Evolutionary conservation across 192 early-diverging fungal genomes (phyloP).

Genomic region (Coemansia pectinata): DNA sequence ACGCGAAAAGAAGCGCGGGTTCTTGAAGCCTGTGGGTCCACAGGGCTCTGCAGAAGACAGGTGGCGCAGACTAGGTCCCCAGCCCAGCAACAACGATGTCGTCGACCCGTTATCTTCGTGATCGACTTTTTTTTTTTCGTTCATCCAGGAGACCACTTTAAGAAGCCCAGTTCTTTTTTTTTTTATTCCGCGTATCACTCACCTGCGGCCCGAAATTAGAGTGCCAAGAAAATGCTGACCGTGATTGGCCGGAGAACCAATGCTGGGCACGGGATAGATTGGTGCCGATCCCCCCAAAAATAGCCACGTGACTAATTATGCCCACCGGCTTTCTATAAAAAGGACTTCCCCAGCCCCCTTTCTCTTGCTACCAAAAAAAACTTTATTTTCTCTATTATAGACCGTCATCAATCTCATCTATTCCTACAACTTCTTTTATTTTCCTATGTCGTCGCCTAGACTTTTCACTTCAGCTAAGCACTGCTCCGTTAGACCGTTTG

Average conservation of each 20-base stretch:
- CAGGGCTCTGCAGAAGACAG: constrained; percentile 26
- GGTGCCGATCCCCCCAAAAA: background rate
- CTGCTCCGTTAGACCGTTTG: background rate
- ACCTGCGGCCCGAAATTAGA: background rate
- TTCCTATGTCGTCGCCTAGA: background rate
- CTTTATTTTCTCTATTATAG: background rate
- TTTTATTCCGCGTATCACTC: no score
- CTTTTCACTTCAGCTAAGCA: background rate
- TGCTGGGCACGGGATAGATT: background rate
- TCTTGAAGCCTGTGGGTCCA: constrained; percentile 24
- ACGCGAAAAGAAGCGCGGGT: constrained; percentile 56
- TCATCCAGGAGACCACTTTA: no score
- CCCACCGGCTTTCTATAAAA: background rate
- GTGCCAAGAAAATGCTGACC: background rate
- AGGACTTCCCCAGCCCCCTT: no score
- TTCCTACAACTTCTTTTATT: constrained; percentile 1
- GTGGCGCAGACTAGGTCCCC: constrained; percentile 23
- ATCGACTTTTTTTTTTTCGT: no score
- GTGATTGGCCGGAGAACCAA: background rate
- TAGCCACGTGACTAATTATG: background rate
- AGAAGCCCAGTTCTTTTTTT: no score
- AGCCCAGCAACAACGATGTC: background rate
- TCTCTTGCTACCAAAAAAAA: background rate
- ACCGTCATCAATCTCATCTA: background rate
- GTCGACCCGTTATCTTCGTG: background rate